Evolutionary conservation across 768 basidiomycete species (phyloP), one percentile per base, ranked within the genome.

Genomic region (Leccinellum luteum): DNA sequence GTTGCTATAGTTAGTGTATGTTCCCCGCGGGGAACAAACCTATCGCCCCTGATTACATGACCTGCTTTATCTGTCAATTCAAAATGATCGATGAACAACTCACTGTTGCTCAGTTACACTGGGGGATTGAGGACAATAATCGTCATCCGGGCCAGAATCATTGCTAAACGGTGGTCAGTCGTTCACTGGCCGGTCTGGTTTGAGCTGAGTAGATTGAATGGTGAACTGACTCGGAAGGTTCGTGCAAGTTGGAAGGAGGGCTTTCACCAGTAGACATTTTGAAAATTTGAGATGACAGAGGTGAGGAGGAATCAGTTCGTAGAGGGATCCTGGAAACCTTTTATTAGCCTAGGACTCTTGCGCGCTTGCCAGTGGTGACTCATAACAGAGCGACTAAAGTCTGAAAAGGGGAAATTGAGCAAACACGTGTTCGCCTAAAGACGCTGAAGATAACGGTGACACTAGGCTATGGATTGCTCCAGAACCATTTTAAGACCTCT

Each of bases 281-380:
- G 41, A 31, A 38, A 48, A 4, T 25, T 25, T 35, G 14, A 48
- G 23, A 19, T 34, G 9, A 12, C 19, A 2, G 6, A 21, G 17
- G 3, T 13, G 43, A 7, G 25, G 51, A 13, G 15, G 28, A 28
- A 34, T 15, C 14, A 34, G 0, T n/a, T 10, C 10, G 6, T 4
- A 10, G 2, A 43, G 6, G 21, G 6, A 1, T 31, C 19, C 59
- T 43, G 31, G 35, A 66, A n/a, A 35, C 3, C 51, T 38, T 60
- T 58, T 69, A 65, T 57, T 25, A 61, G 57, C 56, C 32, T 19
- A 69, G 32, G 65, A 58, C n/a, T n/a, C n/a, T n/a, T 21, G 17
- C 13, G 15, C 6, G 23, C 3, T 21, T 7, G 45, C 43, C 9
- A 17, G n/a, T n/a, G n/a, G n/a, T n/a, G n/a, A n/a, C n/a, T 19